These are phyloP conservation scores for Chytriomyces sp. DNA, from an alignment of 192 early-diverging fungal species.

Conservation along the genomic window DNA sequence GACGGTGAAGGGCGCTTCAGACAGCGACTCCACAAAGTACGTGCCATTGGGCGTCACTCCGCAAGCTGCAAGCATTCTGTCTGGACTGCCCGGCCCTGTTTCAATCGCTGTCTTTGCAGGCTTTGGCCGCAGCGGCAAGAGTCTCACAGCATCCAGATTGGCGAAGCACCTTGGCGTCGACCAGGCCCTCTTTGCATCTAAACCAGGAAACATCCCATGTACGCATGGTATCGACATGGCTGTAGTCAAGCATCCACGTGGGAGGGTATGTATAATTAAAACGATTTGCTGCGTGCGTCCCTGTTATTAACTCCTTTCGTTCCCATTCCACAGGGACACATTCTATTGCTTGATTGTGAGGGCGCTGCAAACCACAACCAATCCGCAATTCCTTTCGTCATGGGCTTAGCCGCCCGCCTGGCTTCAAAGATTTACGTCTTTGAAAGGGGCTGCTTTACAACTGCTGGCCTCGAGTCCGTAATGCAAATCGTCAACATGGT, in stretches of 20 bases:
- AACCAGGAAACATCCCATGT: conserved; percentile 59
- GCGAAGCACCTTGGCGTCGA: conserved; percentile 36
- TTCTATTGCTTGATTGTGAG: conserved; percentile 61
- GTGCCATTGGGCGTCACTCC: conserved; percentile 54
- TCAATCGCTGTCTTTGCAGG: conserved; percentile 59
- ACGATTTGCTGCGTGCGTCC: too few relatives aligned
- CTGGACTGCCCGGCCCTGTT: conserved; percentile 49
- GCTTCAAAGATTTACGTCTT: conserved; percentile 56
- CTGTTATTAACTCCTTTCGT: too few relatives aligned
- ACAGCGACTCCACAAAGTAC: conserved; percentile 16
- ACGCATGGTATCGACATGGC: conserved; percentile 65
- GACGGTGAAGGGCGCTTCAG: not conserved
- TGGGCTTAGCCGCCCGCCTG: conserved; percentile 57
- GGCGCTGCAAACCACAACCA: conserved; percentile 62
- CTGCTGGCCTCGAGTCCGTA: conserved; percentile 59
- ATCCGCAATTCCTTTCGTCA: conserved; percentile 60
- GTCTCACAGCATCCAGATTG: conserved; percentile 48
- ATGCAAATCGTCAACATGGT: conserved; percentile 67
- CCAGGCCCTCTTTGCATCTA: conserved; percentile 39
- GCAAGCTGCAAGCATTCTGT: conserved; percentile 50
- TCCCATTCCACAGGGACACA: conserved; percentile 40
- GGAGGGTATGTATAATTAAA: too few relatives aligned
- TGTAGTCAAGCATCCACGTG: conserved; percentile 49
- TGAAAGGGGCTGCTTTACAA: conserved; percentile 62
- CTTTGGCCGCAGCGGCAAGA: conserved; percentile 57